These are phyloP conservation scores for Fusarium drepaniforme DNA, from an alignment of 2,329 filamentous ascomycete species.

Conservation along the genomic window DNA sequence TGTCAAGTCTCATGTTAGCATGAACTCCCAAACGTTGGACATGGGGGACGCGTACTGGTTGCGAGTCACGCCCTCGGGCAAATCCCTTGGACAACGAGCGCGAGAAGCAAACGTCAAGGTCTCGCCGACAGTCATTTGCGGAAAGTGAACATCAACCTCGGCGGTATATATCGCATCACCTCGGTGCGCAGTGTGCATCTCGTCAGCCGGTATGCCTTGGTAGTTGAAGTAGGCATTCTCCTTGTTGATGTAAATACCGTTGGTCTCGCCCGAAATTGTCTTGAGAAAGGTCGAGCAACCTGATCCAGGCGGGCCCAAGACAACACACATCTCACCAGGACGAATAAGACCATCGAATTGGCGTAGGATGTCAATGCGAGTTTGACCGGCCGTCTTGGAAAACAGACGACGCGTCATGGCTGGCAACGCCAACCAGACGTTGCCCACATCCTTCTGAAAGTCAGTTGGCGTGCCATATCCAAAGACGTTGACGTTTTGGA, in stretches of 20 bases:
- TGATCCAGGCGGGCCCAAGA: conserved; percentile 74
- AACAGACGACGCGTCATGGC: conserved; percentile 56
- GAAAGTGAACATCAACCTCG: conserved; percentile 83
- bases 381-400: conserved; percentile 60
- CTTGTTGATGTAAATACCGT: conserved; percentile 76
- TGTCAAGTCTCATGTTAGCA: background rate
- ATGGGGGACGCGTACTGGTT: conserved; percentile 57
- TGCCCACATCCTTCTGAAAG: conserved; percentile 41
- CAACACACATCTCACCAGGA: conserved; percentile 78
- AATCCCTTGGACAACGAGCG: conserved; percentile 70
- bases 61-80: conserved; percentile 66
- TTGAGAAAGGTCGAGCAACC: conserved; percentile 86
- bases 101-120: conserved; percentile 80
- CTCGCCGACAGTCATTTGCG: conserved; percentile 78
- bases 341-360: conserved; percentile 73
- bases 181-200: conserved; percentile 80
- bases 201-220: conserved; percentile 69
- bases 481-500: conserved; percentile 38
- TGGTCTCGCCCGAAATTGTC: conserved; percentile 81
- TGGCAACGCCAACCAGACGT: conserved; percentile 19
- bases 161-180: conserved; percentile 87
- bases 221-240: conserved; percentile 80
- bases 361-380: conserved; percentile 73
- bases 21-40: background rate
- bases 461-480: conserved; percentile 39